phyloP scores from a whole-genome alignment of 202 grass and related monocot genomes.

The Panicum virgatum region DNA sequence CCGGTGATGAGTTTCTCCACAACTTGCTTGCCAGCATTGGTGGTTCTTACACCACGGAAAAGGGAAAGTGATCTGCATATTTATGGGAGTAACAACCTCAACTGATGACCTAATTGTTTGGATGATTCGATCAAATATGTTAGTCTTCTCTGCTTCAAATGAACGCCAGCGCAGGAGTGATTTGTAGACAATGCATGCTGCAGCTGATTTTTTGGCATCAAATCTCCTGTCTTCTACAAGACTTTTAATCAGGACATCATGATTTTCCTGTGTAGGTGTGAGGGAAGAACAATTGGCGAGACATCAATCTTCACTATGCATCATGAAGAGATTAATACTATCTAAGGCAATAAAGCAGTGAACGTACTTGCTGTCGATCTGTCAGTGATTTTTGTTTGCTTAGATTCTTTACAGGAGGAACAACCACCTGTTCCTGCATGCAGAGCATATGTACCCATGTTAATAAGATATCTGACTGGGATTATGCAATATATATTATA shows the following conservation, averaged over 20 bases:
- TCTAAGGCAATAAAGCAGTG: neutral
- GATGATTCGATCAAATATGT: constrained; percentile 93
- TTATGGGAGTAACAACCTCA: constrained; percentile 56
- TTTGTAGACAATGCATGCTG: constrained; percentile 91
- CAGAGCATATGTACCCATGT: constrained; percentile 8
- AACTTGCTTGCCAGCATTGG: constrained; percentile 13
- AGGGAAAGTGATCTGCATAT: neutral
- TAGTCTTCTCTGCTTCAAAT: constrained; percentile 97
- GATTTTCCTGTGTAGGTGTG: constrained; percentile 72
- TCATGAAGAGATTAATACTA: neutral
- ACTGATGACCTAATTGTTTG: constrained; percentile 81
- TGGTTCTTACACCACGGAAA: constrained; percentile 8
- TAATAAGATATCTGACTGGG: neutral
- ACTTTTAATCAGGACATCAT: constrained; percentile 86
- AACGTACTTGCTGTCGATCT: constrained; percentile 76
- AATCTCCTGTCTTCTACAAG: constrained; percentile 70
- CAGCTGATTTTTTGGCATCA: constrained; percentile 66
- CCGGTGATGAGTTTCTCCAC: constrained; percentile 27
- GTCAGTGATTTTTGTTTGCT: constrained; percentile 91
- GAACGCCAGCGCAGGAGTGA: constrained; percentile 87
- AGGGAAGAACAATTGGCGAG: constrained; percentile 31
- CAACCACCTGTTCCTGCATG: constrained; percentile 51
- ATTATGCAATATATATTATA: constrained; percentile 34
- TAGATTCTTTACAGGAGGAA: constrained; percentile 55
- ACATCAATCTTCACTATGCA: constrained; percentile 4